Evolutionary conservation across 345 rosid genomes (phyloP).

Genomic region (Litchi chinensis): DNA sequence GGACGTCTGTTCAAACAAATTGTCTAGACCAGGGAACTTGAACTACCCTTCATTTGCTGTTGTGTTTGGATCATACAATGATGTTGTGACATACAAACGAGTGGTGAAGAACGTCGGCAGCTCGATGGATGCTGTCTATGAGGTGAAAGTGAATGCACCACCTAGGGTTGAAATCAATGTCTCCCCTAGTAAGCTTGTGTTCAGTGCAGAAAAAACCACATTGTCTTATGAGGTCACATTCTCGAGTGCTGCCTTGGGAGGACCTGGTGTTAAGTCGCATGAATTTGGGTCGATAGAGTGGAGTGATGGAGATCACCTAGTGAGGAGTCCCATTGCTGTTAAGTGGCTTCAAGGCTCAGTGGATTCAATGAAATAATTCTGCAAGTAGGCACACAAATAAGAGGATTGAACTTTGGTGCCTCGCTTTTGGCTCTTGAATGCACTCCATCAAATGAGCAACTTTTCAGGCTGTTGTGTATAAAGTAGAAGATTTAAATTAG

Average conservation of each 20-base stretch:
- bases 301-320: slow-evolving; percentile 72
- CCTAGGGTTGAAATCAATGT: slow-evolving; percentile 55
- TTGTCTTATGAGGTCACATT: slow-evolving; percentile 66
- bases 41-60: slow-evolving; percentile 81
- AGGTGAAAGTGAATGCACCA: slow-evolving; percentile 60
- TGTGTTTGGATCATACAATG: slow-evolving; percentile 35
- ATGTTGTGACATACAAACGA: slow-evolving; percentile 55
- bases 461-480: not conserved
- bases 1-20: slow-evolving; percentile 37
- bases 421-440: too few relatives aligned
- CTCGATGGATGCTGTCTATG: slow-evolving; percentile 54
- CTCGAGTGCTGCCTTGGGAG: slow-evolving; percentile 42
- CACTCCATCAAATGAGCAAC: not conserved
- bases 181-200: slow-evolving; percentile 65
- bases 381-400: not conserved
- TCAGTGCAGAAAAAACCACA: slow-evolving; percentile 45
- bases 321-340: slow-evolving; percentile 73
- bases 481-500: too few relatives aligned
- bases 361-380: slow-evolving; percentile 41
- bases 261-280: slow-evolving; percentile 32
- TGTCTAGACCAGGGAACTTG: slow-evolving; percentile 58
- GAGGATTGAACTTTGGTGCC: too few relatives aligned
- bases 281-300: slow-evolving; percentile 77
- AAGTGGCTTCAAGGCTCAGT: slow-evolving; percentile 53
- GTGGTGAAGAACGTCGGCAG: slow-evolving; percentile 71